Evolutionary conservation across 2,329 filamentous ascomycete genomes (phyloP), one percentile per base, ranked within the genome.

Genomic region (Periconia sp.): DNA sequence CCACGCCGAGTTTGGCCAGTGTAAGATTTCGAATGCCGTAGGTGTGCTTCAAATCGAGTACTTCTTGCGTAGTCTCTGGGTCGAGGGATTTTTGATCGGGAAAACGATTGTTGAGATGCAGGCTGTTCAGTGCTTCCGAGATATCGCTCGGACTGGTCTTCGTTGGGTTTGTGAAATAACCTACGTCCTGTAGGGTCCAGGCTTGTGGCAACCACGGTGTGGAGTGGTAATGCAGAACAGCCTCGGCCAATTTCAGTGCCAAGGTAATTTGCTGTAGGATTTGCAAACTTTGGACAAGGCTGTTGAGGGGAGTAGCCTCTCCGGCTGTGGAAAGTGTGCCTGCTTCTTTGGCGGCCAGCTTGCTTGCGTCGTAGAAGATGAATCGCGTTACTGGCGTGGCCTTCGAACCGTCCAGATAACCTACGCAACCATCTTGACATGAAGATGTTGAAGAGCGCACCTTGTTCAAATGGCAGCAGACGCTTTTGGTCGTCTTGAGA

Each of bases 151-250:
- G 15, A 14, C 50, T 33, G 15, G 45, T 13, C n/a, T 43, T 31
- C 42, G 49, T 11, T 13, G 35, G 14, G 23, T 50, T 20, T 27
- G 31, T 53, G 31, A 60, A 60, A 47, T 51, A 60, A 5, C 50
- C 46, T n/a, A 60, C 42, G 42, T 60, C 56, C 20, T 51, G 48
- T 6, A 60, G 56, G 6, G 20, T 55, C 56, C 56, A 60, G 30
- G 52, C 50, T 17, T 53, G 48, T 13, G 50, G 41, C 13, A 60
- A 52, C 58, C 58, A 60, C 5, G 53, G 48, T 6, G 56, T 60
- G 14, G 53, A 50, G 17, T 60, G 54, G 23, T 60, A 59, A 19
- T 53, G 58, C 1, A 59, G 44, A 13, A 53, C 52, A 10, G 58
- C 52, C 5, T 47, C 49, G 13, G 58, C 53, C 10, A 60, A 15